Conservation (phyloP, 805 yeast species). For the Ogataea nitratoaversa region DNA sequence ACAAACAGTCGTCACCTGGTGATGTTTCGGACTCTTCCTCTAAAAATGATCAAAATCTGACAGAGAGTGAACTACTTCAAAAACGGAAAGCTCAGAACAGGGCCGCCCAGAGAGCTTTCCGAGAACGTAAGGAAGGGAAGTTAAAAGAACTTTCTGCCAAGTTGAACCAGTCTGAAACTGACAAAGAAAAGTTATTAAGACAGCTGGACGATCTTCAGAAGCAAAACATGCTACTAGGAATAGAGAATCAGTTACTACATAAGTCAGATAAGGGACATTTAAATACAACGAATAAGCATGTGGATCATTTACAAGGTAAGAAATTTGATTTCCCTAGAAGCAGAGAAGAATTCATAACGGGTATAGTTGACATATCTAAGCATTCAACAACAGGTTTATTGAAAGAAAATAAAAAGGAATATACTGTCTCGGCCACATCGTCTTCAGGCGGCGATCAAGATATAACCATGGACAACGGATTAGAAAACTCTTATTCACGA, state of each 20-base stretch:
- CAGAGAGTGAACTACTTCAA: conserved; percentile 40
- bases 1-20: background rate
- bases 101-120: conserved; percentile 83
- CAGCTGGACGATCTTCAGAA: conserved; percentile 42
- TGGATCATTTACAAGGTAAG: background rate
- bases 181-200: conserved; percentile 35
- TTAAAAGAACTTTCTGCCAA: conserved; percentile 63
- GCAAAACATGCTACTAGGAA: conserved; percentile 51
- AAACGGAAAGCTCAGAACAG: conserved; percentile 76
- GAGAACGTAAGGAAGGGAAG: conserved; percentile 74
- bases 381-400: conserved; percentile 7
- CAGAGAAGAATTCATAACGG: conserved; percentile 23
- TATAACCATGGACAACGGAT: background rate
- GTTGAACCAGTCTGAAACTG: conserved; percentile 51
- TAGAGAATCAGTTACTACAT: conserved; percentile 58
- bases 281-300: background rate
- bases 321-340: conserved; percentile 24
- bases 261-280: conserved; percentile 18
- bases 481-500: background rate
- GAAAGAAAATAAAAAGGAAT: conserved; percentile 12
- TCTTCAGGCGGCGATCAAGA: background rate
- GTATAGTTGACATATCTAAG: conserved; percentile 15
- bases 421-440: conserved; percentile 4
- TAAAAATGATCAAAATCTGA: conserved; percentile 4
- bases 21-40: conserved; percentile 7